Evolutionary conservation across 352 stramenopile genomes (phyloP).

Genomic region (Pythium pyrilobum): DNA sequence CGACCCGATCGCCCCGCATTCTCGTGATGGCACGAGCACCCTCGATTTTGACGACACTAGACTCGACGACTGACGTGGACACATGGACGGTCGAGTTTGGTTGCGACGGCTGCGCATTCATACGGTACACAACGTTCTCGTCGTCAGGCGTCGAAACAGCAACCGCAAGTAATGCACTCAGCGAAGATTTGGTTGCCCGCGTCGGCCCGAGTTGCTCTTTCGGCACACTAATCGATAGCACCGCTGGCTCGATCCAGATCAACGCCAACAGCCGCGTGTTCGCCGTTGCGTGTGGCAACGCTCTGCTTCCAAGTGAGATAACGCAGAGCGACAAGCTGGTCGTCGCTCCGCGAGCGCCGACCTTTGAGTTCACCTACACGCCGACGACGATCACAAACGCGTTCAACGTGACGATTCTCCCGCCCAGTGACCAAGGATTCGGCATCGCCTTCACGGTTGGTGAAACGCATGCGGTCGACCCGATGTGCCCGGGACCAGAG

Average conservation of each 20-base stretch:
- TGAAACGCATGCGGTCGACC: not conserved
- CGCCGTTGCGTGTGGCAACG: constrained; percentile 34
- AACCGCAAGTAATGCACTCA: not conserved
- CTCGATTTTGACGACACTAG: constrained; percentile 24
- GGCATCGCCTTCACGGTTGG: constrained; percentile 27
- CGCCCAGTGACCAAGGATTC: constrained; percentile 5
- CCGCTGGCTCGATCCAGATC: constrained; percentile 16
- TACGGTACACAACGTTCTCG: constrained; percentile 29
- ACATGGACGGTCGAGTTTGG: constrained; percentile 30
- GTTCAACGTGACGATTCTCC: constrained; percentile 40
- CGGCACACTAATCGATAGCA: constrained; percentile 15
- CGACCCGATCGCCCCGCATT: constrained; percentile 33
- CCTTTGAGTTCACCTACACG: constrained; percentile 26
- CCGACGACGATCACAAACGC: constrained; percentile 38
- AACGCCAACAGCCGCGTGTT: constrained; percentile 36
- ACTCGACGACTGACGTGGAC: constrained; percentile 28
- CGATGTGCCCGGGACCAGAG: constrained; percentile 8
- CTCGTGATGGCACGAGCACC: constrained; percentile 38
- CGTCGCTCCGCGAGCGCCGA: constrained; percentile 34
- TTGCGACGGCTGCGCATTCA: constrained; percentile 38
- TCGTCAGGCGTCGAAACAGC: not conserved
- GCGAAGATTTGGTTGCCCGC: not conserved
- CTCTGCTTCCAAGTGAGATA: constrained; percentile 30
- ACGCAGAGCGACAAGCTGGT: constrained; percentile 17
- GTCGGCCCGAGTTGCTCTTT: constrained; percentile 39